Percentiles rank a stretch among this genome's conserved stretches.
Evolutionary conservation across 2,329 filamentous ascomycete genomes (phyloP).

Genomic region (Sarocladium strictum): DNA sequence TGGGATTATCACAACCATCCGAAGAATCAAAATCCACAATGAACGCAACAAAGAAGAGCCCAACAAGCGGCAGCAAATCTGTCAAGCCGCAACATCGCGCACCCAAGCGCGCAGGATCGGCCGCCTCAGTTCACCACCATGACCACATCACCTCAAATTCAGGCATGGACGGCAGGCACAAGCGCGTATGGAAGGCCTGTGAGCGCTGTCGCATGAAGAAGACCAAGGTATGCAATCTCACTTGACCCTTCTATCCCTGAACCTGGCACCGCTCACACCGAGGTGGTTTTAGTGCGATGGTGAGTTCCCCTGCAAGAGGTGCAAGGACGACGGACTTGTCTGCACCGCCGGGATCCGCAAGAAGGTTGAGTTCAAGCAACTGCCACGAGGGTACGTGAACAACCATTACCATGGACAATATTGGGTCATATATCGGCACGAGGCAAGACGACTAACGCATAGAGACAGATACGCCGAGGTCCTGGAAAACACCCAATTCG

Average conservation of each 20-base stretch:
- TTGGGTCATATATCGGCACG: neutral
- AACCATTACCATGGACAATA: no score
- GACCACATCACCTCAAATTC: conserved; percentile 26
- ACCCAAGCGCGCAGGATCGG: conserved; percentile 41
- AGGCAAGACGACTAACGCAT: neutral
- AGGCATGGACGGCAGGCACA: conserved; percentile 50
- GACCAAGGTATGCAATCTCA: conserved; percentile 48
- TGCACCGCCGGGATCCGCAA: conserved; percentile 59
- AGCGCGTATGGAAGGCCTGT: conserved; percentile 62
- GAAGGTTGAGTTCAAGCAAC: conserved; percentile 64
- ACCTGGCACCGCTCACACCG: no score
- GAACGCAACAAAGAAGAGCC: conserved; percentile 30
- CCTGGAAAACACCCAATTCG: conserved; percentile 59
- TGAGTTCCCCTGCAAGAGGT: conserved; percentile 60
- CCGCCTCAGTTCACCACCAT: conserved; percentile 29
- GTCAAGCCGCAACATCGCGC: conserved; percentile 45
- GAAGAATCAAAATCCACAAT: conserved; percentile 36
- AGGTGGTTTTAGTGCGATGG: conserved; percentile 52
- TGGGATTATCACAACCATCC: conserved; percentile 47
- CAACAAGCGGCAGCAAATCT: conserved; percentile 36
- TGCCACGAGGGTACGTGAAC: conserved; percentile 53
- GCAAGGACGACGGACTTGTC: conserved; percentile 59
- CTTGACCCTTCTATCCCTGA: no score
- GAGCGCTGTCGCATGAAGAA: conserved; percentile 65
- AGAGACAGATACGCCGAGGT: conserved; percentile 53